phyloP scores from a whole-genome alignment of 179 eudicot genomes.

The Silene coronaria region DNA sequence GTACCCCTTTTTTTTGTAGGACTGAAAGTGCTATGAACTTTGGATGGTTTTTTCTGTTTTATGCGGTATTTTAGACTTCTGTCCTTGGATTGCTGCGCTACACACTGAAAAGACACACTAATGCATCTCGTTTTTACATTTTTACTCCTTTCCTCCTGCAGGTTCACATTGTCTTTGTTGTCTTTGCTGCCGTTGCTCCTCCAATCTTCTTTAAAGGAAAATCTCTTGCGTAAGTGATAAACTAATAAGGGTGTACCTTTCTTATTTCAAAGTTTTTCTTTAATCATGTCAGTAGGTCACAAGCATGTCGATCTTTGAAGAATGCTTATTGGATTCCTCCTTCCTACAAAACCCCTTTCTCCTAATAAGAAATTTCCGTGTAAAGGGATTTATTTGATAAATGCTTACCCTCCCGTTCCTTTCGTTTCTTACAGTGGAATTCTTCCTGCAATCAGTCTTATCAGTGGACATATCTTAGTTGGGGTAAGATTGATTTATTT shows the following conservation, averaged over 20 bases:
- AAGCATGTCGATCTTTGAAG: too few relatives aligned
- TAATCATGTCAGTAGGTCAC: neutral
- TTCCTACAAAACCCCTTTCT: neutral
- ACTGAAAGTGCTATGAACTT: conserved; percentile 85
- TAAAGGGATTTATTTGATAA: neutral
- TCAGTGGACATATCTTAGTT: conserved; percentile 52
- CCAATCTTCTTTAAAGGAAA: conserved; percentile 80
- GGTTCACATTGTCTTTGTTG: conserved; percentile 73
- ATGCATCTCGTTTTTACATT: conserved; percentile 18
- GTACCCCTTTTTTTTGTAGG: conserved; percentile 37
- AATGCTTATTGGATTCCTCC: too few relatives aligned
- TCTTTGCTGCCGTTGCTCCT: conserved; percentile 97
- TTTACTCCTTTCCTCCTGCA: conserved; percentile 26
- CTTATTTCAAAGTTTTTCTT: too few relatives aligned
- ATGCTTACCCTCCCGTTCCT: neutral
- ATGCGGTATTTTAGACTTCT: conserved; percentile 37
- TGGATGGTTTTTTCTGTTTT: conserved; percentile 75
- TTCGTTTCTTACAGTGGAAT: conserved; percentile 56
- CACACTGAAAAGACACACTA: neutral
- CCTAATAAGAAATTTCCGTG: neutral
- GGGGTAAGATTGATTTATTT: conserved; percentile 54
- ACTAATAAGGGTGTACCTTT: neutral
- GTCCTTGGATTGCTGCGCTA: neutral
- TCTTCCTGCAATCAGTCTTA: conserved; percentile 72
- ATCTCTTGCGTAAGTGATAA: conserved; percentile 75